Evolutionary conservation across 345 rosid genomes (phyloP).

Genomic region (Salix koriyanagi): DNA sequence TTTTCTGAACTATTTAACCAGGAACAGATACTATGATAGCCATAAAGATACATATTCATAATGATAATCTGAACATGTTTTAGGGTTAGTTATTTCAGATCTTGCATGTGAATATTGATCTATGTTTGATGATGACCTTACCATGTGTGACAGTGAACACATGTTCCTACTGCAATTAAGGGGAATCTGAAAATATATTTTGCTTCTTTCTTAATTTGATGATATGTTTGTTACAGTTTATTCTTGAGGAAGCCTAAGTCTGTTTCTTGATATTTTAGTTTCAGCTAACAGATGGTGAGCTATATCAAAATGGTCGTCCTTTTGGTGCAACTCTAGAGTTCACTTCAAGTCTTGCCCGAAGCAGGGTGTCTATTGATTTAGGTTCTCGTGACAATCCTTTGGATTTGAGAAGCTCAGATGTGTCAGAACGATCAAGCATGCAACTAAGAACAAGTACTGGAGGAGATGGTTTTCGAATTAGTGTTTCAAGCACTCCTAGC

Average conservation of each 20-base stretch:
- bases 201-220: neutral
- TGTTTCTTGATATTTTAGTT: constrained; percentile 8
- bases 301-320: constrained; percentile 41
- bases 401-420: constrained; percentile 63
- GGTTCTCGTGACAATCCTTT: constrained; percentile 37
- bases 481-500: constrained; percentile 95
- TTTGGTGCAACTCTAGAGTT: constrained; percentile 50
- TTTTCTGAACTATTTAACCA: no score
- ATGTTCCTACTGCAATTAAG: neutral
- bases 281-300: constrained; percentile 59
- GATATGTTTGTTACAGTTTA: neutral
- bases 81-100: neutral
- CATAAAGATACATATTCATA: no score
- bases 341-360: constrained; percentile 37
- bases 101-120: neutral
- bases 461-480: constrained; percentile 88
- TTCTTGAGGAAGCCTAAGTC: neutral
- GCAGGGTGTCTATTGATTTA: constrained; percentile 61
- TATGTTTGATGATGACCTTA: neutral
- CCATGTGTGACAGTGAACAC: neutral
- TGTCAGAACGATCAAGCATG: constrained; percentile 79
- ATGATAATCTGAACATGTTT: no score
- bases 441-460: constrained; percentile 71
- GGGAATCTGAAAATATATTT: neutral
- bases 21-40: no score